Evolutionary conservation across 2,329 filamentous ascomycete species (phyloP), one percentile per base, ranked within the genome.

Genomic region (Claviceps paspali): DNA sequence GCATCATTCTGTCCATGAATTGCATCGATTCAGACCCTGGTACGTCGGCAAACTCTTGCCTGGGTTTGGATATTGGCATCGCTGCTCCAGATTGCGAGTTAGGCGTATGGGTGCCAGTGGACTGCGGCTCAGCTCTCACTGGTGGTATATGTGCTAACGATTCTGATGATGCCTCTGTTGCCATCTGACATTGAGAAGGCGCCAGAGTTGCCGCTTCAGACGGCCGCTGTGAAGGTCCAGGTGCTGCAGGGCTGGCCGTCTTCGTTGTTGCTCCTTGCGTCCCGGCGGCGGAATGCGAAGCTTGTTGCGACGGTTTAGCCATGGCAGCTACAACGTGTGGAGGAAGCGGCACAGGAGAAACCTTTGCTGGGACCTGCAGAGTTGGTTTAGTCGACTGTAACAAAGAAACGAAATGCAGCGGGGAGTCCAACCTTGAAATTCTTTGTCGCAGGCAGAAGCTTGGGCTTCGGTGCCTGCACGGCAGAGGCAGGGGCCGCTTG

Each of bases 1-100:
- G 49, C 59, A 73, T 64, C 59, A 73, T 65, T 42, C 61, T 62
- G 48, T 71, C 66, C 31, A 73, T 60, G 29, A 72, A 56, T 19
- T 63, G 54, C 54, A 62, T 60, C n/a, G 61, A 64, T 45, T 64
- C 63, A 34, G 52, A 47, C 9, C 56, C 59, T 7, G 63, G 59
- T 17, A 63, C 59, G 38, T 65, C 61, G 2, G 60, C 52, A 35
- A 64, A 59, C 12, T 55, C 57, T 26, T 57, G 56, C n/a, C 24
- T 27, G 8, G 36, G 33, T 22, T 35, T 11, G 6, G 19, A 19
- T 21, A 6, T 18, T 15, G 15, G 6, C 6, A 5, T 19, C 12
- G 35, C 6, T 14, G 12, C 22, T 21, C 14, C 19, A 5, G 3
- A 12, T 17, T 31, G 23, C 8, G 35, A 10, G 6, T 14, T 18